Percentiles rank a stretch among this genome's conserved stretches.
Evolutionary conservation across 1,139 yeast species (phyloP).

Genomic region (Candida tetrigidarum): DNA sequence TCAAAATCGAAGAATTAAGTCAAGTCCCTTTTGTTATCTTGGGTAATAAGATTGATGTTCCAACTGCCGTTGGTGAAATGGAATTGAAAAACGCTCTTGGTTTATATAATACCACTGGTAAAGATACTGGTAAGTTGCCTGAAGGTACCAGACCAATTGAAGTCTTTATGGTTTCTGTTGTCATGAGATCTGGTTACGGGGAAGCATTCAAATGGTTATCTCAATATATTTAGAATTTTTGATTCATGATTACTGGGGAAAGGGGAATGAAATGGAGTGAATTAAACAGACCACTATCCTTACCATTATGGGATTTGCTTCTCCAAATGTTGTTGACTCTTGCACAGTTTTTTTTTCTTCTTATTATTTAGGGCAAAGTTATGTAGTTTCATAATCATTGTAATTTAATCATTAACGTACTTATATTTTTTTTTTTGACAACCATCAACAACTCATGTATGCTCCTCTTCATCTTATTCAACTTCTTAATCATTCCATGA

Average conservation of each 20-base stretch:
- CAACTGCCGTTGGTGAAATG: conserved; percentile 93
- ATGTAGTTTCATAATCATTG: background rate
- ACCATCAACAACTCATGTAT: too few relatives aligned
- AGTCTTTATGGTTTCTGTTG: conserved; percentile 96
- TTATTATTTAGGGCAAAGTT: background rate
- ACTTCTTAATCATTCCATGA: background rate
- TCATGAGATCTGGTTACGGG: conserved; percentile 95
- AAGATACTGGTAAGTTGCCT: conserved; percentile 68
- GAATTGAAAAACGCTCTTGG: conserved; percentile 93
- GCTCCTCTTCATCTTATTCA: background rate
- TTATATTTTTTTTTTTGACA: background rate
- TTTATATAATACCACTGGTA: conserved; percentile 84
- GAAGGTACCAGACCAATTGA: conserved; percentile 91
- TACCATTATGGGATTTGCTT: too few relatives aligned
- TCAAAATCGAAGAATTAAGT: conserved; percentile 87
- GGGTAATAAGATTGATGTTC: conserved; percentile 96
- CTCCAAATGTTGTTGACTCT: background rate
- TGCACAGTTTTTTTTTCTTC: background rate
- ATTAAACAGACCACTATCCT: too few relatives aligned
- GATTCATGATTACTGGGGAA: background rate
- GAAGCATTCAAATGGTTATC: conserved; percentile 98
- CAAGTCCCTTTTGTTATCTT: conserved; percentile 90
- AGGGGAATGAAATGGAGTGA: too few relatives aligned
- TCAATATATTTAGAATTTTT: conserved; percentile 79
- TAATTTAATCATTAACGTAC: too few relatives aligned